phyloP scores from a whole-genome alignment of 805 yeast genomes.

The Starmerella gropengiesseri region DNA sequence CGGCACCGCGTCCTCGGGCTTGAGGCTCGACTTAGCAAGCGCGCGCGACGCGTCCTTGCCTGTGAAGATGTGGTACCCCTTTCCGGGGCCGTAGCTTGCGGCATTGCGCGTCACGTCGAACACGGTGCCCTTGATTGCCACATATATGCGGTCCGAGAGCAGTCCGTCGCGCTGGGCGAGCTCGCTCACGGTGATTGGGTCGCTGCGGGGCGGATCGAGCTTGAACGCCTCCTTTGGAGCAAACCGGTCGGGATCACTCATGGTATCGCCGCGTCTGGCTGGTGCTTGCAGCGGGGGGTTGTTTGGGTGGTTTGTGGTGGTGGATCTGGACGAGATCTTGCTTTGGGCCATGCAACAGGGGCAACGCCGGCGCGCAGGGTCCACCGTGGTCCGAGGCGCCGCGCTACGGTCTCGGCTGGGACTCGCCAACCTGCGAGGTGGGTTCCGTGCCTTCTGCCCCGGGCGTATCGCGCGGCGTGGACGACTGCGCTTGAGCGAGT shows the following conservation, averaged over 20 bases:
- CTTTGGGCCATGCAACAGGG: too few relatives aligned
- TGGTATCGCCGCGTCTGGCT: neutral
- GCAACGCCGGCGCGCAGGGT: neutral
- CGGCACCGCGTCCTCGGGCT: slow-evolving; percentile 40
- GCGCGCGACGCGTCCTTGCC: slow-evolving; percentile 74
- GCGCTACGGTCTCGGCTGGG: neutral
- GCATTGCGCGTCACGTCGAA: slow-evolving; percentile 65
- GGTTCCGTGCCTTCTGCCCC: neutral
- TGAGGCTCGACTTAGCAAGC: slow-evolving; percentile 55
- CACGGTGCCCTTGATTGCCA: slow-evolving; percentile 64
- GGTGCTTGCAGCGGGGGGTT: neutral
- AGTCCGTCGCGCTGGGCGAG: slow-evolving; percentile 39
- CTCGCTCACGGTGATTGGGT: slow-evolving; percentile 35
- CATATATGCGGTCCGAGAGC: slow-evolving; percentile 42
- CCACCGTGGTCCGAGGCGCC: neutral
- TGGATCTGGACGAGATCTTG: too few relatives aligned
- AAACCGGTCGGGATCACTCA: slow-evolving; percentile 31
- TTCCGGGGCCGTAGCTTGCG: slow-evolving; percentile 66
- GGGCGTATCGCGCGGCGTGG: neutral
- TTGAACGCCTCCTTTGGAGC: slow-evolving; percentile 46
- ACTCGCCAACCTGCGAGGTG: too few relatives aligned
- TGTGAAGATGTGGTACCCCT: slow-evolving; percentile 57
- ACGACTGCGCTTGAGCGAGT: too few relatives aligned
- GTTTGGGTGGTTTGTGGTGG: neutral
- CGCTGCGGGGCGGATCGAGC: slow-evolving; percentile 42